These are phyloP conservation scores for Trichoderma sp. DNA, from an alignment of 2,329 filamentous ascomycete species.

Conservation along the genomic window DNA sequence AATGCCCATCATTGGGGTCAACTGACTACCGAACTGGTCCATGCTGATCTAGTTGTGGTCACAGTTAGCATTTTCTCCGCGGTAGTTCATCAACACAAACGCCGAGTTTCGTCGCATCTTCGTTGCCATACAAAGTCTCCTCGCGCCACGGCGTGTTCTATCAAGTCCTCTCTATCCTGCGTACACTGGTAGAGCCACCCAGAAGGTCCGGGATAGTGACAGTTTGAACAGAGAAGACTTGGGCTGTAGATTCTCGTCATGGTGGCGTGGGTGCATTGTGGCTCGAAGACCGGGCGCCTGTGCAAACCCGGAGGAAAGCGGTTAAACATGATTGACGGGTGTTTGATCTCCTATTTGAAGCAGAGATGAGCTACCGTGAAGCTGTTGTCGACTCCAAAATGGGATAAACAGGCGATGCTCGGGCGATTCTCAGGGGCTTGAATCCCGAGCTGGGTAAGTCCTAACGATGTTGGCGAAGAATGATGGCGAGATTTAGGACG, in stretches of 20 bases:
- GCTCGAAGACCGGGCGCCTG: conserved; percentile 28
- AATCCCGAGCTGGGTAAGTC: neutral
- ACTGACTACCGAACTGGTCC: conserved; percentile 35
- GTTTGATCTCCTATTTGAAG: neutral
- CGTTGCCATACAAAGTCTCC: conserved; percentile 23
- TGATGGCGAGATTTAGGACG: conserved; percentile 7
- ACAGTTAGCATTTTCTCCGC: conserved; percentile 17
- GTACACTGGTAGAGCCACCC: conserved; percentile 75
- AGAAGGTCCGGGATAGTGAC: conserved; percentile 52
- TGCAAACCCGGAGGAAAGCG: conserved; percentile 14
- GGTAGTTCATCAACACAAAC: neutral
- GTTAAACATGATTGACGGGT: conserved; percentile 10
- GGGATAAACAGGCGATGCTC: neutral
- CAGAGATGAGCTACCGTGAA: neutral
- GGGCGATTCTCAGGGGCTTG: neutral
- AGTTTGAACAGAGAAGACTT: conserved; percentile 55
- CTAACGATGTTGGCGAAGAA: conserved; percentile 19
- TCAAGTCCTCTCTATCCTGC: conserved; percentile 55
- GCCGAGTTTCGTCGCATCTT: neutral
- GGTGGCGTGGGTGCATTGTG: conserved; percentile 63
- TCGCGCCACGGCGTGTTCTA: conserved; percentile 31
- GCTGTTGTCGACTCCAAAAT: neutral
- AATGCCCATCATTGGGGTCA: conserved; percentile 35
- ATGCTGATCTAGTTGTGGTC: conserved; percentile 31
- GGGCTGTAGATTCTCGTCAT: conserved; percentile 64